phyloP scores from a whole-genome alignment of 2,329 filamentous ascomycete species.

The Neopestalotiopsis clavispora region DNA sequence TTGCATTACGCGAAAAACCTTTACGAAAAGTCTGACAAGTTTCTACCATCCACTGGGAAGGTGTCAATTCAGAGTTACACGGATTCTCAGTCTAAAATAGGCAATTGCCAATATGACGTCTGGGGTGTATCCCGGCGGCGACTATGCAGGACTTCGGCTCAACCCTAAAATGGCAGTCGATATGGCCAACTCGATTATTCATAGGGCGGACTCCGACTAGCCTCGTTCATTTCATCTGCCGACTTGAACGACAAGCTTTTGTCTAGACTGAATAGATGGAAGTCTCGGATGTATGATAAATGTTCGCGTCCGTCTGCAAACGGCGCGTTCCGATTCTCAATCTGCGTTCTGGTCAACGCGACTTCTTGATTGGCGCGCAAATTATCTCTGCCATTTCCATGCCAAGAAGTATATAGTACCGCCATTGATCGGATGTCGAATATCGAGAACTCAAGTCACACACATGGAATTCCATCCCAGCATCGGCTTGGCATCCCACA shows the following conservation, averaged over 20 bases:
- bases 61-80: background rate
- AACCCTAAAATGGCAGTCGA: constrained; percentile 2
- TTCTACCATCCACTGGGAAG: background rate
- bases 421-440: background rate
- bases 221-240: constrained; percentile 2
- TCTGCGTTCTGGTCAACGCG: background rate
- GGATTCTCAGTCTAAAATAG: background rate
- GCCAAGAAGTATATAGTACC: background rate
- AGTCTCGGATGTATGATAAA: background rate
- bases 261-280: background rate
- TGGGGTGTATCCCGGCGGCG: background rate
- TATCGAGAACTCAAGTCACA: background rate
- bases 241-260: background rate
- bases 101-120: background rate
- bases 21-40: background rate
- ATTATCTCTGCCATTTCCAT: background rate
- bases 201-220: background rate
- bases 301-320: too few species aligned
- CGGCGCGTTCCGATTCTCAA: background rate
- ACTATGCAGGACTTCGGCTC: background rate
- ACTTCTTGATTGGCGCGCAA: background rate
- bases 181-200: background rate
- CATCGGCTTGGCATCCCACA: background rate
- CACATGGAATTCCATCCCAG: background rate
- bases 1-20: background rate